Base-by-base conservation (phyloP, 2,329 filamentous ascomycete genomes). In the Capronia coronata region DNA sequence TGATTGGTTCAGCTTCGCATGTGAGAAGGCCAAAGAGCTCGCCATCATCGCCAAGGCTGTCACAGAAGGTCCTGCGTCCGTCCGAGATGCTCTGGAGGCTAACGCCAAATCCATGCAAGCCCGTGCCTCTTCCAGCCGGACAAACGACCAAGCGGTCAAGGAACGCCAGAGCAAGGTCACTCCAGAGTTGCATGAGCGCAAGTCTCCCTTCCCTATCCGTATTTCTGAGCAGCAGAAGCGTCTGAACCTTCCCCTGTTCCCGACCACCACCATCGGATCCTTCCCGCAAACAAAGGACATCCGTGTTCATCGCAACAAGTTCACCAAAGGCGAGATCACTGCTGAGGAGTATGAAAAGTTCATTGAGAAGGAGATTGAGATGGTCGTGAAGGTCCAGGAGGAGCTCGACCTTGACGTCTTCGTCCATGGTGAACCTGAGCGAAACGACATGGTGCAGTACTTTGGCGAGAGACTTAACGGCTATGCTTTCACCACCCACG, bases 401-500 rank as follows among this genome's bases (percentile, higher is more conserved):
- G 93, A 97, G 77, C 90, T 98, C 66, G 89, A 82, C 71, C 84
- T 98, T 48, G 93, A 98, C 64, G 93, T 98, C 71, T 87, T 86
- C 69, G 93, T 98, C 60, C 93, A 98, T 78, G 93, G 93, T 69
- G 93, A 98, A 81, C 93, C 93, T 54, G 93, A 98, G 83, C 89
- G 93, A 72, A 98, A 98, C 77, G 93, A 98, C 83, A 98, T 98
- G 93, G 93, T 98, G 46, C 93, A 98, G 76, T 98, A 96, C 84
- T 98, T 98, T 65, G 93, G 93, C 74, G 93, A 98, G 82, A 86
- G 88, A 67, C 80, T 98, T 58, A 82, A 94, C 65, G 93, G 93
- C 67, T 98, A 97, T 72, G 86, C 89, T 69, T 98, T 98, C 82
- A 98, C 93, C 70, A 97, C 91, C 71, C 87, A 96, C 76, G 93